Evolutionary conservation across 2,329 filamentous ascomycete genomes (phyloP).

Genomic region (Fusarium sp.): DNA sequence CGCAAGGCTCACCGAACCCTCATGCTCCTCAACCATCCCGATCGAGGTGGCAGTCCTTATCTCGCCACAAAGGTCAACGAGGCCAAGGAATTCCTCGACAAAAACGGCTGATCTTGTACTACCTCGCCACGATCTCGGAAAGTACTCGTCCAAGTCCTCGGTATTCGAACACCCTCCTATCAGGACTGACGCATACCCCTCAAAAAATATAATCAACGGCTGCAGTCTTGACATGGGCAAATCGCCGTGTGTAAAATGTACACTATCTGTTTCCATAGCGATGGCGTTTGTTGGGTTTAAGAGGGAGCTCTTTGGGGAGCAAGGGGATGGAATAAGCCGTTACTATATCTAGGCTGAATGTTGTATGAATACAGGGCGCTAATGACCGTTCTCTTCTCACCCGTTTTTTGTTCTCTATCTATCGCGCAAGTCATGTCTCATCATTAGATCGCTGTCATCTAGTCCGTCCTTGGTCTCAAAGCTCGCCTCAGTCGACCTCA

Average conservation of each 20-base stretch:
- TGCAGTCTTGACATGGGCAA: conserved; percentile 18
- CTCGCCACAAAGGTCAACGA: conserved; percentile 98
- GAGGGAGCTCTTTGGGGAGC: conserved; percentile 35
- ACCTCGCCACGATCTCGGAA: conserved; percentile 14
- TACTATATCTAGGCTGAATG: conserved; percentile 35
- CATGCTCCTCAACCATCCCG: conserved; percentile 98
- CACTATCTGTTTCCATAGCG: conserved; percentile 57
- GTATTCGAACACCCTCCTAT: conserved; percentile 10
- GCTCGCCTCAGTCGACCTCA: conserved; percentile 23
- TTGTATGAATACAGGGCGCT: conserved; percentile 43
- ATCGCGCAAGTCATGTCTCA: background rate
- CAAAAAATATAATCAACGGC: conserved; percentile 26
- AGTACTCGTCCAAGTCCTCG: conserved; percentile 6
- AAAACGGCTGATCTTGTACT: conserved; percentile 53
- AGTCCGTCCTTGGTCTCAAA: background rate
- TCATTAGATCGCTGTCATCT: background rate
- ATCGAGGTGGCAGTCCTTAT: conserved; percentile 96
- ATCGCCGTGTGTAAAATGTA: conserved; percentile 50
- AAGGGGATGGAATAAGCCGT: conserved; percentile 36
- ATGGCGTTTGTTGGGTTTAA: conserved; percentile 55
- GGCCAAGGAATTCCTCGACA: conserved; percentile 95
- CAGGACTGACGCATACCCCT: background rate
- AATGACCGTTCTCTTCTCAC: conserved; percentile 44
- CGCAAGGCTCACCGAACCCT: conserved; percentile 94
- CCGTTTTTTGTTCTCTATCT: background rate